Percentiles rank a stretch among this genome's conserved stretches.
Conservation (phyloP, 169 alveolate species). For the Plasmodium gallinaceum region DNA sequence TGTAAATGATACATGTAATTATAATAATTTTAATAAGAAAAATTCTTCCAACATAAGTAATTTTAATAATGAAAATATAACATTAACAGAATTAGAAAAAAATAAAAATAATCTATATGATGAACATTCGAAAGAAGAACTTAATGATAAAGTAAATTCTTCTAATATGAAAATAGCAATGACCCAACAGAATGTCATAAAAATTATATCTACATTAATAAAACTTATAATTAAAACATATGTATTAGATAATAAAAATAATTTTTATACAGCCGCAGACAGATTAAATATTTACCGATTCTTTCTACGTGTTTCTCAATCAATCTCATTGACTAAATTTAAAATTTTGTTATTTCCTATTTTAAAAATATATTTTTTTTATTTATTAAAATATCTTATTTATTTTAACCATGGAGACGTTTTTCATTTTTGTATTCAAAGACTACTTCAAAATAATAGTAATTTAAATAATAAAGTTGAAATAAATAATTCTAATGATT, state of each 20-base stretch:
- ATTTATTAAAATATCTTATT: slow-evolving; percentile 62
- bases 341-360: slow-evolving; percentile 13
- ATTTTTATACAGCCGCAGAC: slow-evolving; percentile 39
- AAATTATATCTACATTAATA: slow-evolving; percentile 4
- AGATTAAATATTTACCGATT: slow-evolving; percentile 67
- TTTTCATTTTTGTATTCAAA: slow-evolving; percentile 34
- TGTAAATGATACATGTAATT: too few species aligned
- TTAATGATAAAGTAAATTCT: neutral
- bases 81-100: neutral
- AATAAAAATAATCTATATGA: slow-evolving; percentile 5
- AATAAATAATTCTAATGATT: neutral
- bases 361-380: slow-evolving; percentile 47
- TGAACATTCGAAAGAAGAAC: neutral
- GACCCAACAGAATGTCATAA: slow-evolving; percentile 27
- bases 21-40: neutral
- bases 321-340: slow-evolving; percentile 40
- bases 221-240: slow-evolving; percentile 44
- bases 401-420: slow-evolving; percentile 68
- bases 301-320: slow-evolving; percentile 52
- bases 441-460: slow-evolving; percentile 24
- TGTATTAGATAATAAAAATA: slow-evolving; percentile 2
- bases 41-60: neutral
- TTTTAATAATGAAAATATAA: neutral
- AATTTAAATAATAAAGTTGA: neutral
- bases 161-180: slow-evolving; percentile 1